Evolutionary conservation across 352 stramenopile species (phyloP).

Genomic region (Phytophthora pinifolia): DNA sequence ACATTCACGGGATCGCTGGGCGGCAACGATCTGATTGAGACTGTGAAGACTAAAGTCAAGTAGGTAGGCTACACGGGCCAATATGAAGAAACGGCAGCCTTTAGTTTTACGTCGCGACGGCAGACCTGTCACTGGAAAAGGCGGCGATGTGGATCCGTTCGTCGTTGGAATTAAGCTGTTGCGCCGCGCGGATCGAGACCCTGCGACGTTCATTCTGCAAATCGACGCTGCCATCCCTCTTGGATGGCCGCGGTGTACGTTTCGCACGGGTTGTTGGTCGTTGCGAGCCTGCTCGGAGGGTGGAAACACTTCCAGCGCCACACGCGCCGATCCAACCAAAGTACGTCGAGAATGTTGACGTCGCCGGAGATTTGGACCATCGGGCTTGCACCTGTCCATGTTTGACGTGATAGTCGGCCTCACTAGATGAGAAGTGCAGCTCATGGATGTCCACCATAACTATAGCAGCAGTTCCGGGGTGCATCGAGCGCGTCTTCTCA

Average conservation of each 20-base stretch:
- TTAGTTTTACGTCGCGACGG: conserved; percentile 8
- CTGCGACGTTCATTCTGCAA: conserved; percentile 20
- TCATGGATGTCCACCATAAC: too few relatives aligned
- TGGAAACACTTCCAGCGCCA: conserved; percentile 19
- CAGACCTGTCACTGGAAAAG: conserved; percentile 3
- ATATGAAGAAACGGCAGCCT: conserved; percentile 10
- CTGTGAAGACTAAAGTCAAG: neutral
- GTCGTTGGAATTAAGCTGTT: conserved; percentile 16
- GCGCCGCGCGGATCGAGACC: conserved; percentile 2
- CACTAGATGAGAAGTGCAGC: conserved; percentile 9
- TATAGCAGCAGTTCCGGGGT: too few relatives aligned
- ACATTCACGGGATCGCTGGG: conserved; percentile 6
- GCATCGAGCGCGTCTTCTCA: conserved; percentile 6
- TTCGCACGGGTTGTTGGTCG: conserved; percentile 26
- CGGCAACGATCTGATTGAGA: conserved; percentile 1
- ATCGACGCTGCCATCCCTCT: conserved; percentile 24
- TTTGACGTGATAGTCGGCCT: neutral
- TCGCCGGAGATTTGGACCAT: neutral
- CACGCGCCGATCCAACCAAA: neutral
- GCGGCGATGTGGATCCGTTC: conserved; percentile 13
- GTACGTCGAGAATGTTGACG: neutral
- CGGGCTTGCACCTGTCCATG: neutral
- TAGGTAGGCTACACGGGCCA: conserved; percentile 2
- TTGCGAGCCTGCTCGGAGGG: conserved; percentile 15
- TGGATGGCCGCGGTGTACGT: too few relatives aligned